Evolutionary conservation across 1,284 basidiomycete species (phyloP), one percentile per base, ranked within the genome.

Genomic region (Thecaphora thlaspeos): DNA sequence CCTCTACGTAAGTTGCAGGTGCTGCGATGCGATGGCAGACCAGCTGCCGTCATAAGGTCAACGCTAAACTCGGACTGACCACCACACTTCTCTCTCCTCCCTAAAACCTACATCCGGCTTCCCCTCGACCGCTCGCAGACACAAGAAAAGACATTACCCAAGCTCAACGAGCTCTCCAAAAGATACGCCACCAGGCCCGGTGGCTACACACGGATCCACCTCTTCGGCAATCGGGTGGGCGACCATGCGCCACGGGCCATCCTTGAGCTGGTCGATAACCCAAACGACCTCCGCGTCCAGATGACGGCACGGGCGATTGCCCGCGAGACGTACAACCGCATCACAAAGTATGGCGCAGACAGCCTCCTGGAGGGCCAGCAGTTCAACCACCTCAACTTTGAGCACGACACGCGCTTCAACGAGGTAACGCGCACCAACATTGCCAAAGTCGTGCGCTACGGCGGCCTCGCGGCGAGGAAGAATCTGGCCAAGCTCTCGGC

Each of bases 231-330:
- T 77, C 85, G 94, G 18, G 83, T 82, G 51, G 92, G 93, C 22
- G 95, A 99, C 82, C 90, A 95, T 76, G 95, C 95, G 26, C 91
- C 91, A 1, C 84, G 88, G 61, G 94, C 94, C 3, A 85, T 99
- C 53, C 80, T 99, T 40, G 90, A 95, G 79, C 82, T 99, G 7
- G 94, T 98, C 28, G 95, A 98, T 81, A 89, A 90, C 71, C 90
- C 91, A 11, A 83, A 85, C 56, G 95, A 99, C 80, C 80, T 98
- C 40, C 86, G 87, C 21, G 59, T 77, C 45, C 72, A 77, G 46
- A 71, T 77, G 71, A 70, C 69, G 1, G 75, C 75, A 12, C 62
- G 73, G 2, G 60, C 71, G 1, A 52, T 77, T 17, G 75, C 65
- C 4, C 66, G 71, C 22, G 70, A 74, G 49, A 48, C 70, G 1